A percentile compares a stretch with the other conserved stretches of the same genome.
Conservation (phyloP, 495 filamentous ascomycete species). For the Rostrohypoxylon terebratum region DNA sequence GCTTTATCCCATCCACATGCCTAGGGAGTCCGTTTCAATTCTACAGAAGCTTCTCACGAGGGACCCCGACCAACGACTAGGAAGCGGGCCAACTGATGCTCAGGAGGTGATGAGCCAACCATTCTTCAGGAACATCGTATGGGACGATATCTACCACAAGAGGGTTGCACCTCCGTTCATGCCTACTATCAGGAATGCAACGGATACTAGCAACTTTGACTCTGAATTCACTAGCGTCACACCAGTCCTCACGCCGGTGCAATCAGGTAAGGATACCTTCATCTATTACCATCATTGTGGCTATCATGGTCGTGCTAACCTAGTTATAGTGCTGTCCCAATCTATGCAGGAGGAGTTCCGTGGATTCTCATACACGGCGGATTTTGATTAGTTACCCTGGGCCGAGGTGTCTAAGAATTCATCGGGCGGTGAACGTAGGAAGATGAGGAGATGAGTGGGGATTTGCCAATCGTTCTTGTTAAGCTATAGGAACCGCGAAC, state of each 20-base stretch:
- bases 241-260: slow-evolving; percentile 94
- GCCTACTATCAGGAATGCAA: slow-evolving; percentile 87
- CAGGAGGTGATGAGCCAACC: slow-evolving; percentile 99
- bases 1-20: slow-evolving; percentile 99
- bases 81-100: slow-evolving; percentile 94
- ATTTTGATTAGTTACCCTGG: slow-evolving; percentile 57
- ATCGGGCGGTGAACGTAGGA: neutral
- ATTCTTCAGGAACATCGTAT: slow-evolving; percentile 97
- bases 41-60: slow-evolving; percentile 97
- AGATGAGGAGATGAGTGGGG: neutral
- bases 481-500: slow-evolving; percentile 23
- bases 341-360: slow-evolving; percentile 99
- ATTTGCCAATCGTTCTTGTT: slow-evolving; percentile 36
- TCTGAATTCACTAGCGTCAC: slow-evolving; percentile 99
- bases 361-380: slow-evolving; percentile 88
- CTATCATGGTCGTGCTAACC: slow-evolving; percentile 42
- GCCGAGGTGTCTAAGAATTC: neutral
- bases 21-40: slow-evolving; percentile 95
- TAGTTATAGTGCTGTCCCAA: slow-evolving; percentile 84
- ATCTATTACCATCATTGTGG: slow-evolving; percentile 11
- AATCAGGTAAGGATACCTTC: slow-evolving; percentile 77
- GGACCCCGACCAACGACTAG: slow-evolving; percentile 91
- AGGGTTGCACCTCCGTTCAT: slow-evolving; percentile 87
- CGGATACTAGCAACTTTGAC: slow-evolving; percentile 99
- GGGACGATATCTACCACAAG: slow-evolving; percentile 99